Evolutionary conservation across 192 early-diverging fungal species (phyloP).

Genomic region (Mortierella alpina): DNA sequence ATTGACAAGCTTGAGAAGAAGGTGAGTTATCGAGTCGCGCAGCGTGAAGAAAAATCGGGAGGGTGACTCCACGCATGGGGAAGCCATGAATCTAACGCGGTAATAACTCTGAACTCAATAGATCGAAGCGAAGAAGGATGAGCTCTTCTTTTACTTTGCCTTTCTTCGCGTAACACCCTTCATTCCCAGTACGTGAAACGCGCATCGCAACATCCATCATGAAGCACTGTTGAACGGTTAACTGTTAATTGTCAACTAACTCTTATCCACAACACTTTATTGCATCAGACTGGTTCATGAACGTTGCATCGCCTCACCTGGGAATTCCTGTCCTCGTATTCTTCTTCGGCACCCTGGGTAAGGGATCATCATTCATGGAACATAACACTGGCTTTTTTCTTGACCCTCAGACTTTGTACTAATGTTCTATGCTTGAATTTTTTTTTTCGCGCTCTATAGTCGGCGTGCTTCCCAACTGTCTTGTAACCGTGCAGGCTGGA

Average conservation of each 20-base stretch:
- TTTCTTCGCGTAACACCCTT: conserved; percentile 49
- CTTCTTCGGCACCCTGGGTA: conserved; percentile 51
- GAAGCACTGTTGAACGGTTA: background rate
- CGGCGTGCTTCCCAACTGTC: conserved; percentile 52
- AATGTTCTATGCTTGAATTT: background rate
- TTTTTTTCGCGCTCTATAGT: conserved; percentile 10
- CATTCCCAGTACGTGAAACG: conserved; percentile 39
- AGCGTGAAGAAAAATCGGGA: background rate
- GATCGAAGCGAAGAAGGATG: conserved; percentile 46
- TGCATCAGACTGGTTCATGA: conserved; percentile 57
- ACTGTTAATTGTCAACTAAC: background rate
- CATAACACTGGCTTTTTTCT: background rate
- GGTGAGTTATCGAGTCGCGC: conserved; percentile 10
- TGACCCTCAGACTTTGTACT: background rate
- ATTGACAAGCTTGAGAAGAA: conserved; percentile 62
- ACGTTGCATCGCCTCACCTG: conserved; percentile 58
- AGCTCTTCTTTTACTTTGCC: conserved; percentile 52
- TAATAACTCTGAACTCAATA: background rate
- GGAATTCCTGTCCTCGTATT: conserved; percentile 36
- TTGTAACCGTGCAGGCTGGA: conserved; percentile 56
- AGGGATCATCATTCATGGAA: background rate
- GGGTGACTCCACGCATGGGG: too few species aligned
- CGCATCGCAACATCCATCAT: background rate
- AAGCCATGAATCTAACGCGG: background rate
- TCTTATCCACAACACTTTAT: background rate